These are phyloP conservation scores for Vitis rotundifolia DNA, from an alignment of 164 flowering plant species.

Conservation along the genomic window DNA sequence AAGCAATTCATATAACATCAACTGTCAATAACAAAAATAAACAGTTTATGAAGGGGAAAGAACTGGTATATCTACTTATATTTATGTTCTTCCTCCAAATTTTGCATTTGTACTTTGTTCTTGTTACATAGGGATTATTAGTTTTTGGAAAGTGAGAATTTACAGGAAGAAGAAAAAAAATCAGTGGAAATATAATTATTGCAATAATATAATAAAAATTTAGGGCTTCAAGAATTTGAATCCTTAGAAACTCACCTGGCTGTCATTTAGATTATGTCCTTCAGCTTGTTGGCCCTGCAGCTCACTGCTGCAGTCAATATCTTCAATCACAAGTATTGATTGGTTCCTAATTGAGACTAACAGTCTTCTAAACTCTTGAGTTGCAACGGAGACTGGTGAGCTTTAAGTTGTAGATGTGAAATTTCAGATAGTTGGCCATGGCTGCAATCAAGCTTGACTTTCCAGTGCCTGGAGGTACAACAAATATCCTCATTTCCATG, in stretches of 20 bases:
- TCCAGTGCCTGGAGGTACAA: no score
- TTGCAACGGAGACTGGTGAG: not conserved
- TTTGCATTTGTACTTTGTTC: no score
- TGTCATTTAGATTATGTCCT: not conserved
- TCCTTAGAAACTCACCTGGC: conserved; percentile 10
- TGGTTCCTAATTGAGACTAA: conserved; percentile 13
- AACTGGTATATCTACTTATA: no score
- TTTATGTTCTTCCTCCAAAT: no score
- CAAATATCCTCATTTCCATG: conserved; percentile 30
- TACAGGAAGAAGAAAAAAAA: no score
- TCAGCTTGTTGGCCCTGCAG: conserved; percentile 12
- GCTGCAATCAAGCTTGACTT: conserved; percentile 33
- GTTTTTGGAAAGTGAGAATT: no score
- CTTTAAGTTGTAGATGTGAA: no score
- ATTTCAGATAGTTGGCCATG: conserved; percentile 27
- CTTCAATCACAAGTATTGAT: conserved; percentile 30
- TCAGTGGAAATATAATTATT: not conserved
- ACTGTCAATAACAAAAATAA: not conserved
- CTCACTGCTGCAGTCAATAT: conserved; percentile 26
- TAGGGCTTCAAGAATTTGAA: no score
- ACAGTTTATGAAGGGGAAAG: not conserved
- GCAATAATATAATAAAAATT: no score
- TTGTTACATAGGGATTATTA: no score
- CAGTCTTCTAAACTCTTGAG: conserved; percentile 6
- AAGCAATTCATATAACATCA: conserved; percentile 22